Evolutionary conservation across 148 eudicot species (phyloP), one percentile per base, ranked within the genome.

Genomic region (Fallopia convolvulus): DNA sequence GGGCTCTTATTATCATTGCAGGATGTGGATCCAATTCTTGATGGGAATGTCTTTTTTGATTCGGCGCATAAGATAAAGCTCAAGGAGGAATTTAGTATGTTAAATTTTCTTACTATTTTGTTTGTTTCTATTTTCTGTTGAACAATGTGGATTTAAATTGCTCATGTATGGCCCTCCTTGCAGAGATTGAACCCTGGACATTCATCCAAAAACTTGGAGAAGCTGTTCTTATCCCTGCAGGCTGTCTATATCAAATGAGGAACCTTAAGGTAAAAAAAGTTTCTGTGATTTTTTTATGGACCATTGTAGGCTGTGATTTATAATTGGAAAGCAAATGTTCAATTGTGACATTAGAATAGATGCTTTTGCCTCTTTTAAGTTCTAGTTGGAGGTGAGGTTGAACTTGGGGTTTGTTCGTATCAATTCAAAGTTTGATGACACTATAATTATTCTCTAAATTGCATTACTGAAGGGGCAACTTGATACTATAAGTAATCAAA

Each of bases 161-260:
- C 17, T 55, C 41, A 55, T 32, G 8, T 36, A 21, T 58, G 17
- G 12, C 42, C 58, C 7, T 60, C 15, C 48, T 75, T 32, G 80
- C 84, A 96, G 99, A 82, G 81, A 81, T 96, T 82, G 93, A 93
- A 82, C 98, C 99, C 0, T 96, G 98, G 98, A 89, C 94, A 13
- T 93, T 96, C 80, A 88, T 81, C 80, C 99, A 93, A 80, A 80
- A 83, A 74, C 78, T 87, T 68, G 98, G 98, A 80, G 99, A 96
- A 89, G 98, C 99, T n/a, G 90, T 96, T 82, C 83, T 93, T 63
- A 79, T 96, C 78, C 99, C 99, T 48, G 98, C 98, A 49, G 99
- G 99, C 81, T 93, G 98, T 82, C 97, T 93, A 10, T 93, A 90
- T 83, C 99, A 96, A 84, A 81, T 89, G 32, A 90, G 79, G 80